Evolutionary conservation across 495 filamentous ascomycete species (phyloP), one percentile per base, ranked within the genome.

Genomic region (Diplogelasinospora grovesii): DNA sequence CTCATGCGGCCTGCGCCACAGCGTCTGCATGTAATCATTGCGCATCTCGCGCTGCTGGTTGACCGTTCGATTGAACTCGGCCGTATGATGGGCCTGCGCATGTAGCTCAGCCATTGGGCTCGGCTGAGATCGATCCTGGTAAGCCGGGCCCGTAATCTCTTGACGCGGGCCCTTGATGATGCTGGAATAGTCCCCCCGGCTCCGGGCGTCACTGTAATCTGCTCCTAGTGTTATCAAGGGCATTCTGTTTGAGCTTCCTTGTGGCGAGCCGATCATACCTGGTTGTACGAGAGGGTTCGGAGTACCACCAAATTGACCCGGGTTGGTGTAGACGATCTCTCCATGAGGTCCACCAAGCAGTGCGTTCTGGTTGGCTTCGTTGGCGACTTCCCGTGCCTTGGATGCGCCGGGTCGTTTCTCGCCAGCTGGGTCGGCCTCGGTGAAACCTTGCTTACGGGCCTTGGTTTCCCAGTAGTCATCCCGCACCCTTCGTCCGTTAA

Each of bases 381-480:
- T 81, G 22, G 83, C 83, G 13, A 83, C 83, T 59, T 94, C 89
- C 47, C 89, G 80, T 41, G 82, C 81, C 65, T 92, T 96, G 31
- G 87, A 77, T 27, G 84, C 88, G 14, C 93, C 92, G 7, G 92
- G 92, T 44, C 92, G 77, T 66, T 99, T 99, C 60, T 99, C 92
- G 7, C 92, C 93, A 3, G 92, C 92, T 31, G 89, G 74, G 59
- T 99, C 92, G 29, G 93, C 90, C 57, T 99, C 92, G 0, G 92
- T 99, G 54, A 99, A 99, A 13, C 92, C 92, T 57, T 99, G 92
- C 60, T 97, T 99, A 25, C 82, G 75, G 3, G 92, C 92, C 65
- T 97, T 99, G 53, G 78, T 83, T 54, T 97, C 92, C 92, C 92
- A 97, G 57, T 99, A 97, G 59, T 99, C 92, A 64, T 99, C 92